phyloP scores from a whole-genome alignment of 257 asterid species.

The Ehretia macrophylla region DNA sequence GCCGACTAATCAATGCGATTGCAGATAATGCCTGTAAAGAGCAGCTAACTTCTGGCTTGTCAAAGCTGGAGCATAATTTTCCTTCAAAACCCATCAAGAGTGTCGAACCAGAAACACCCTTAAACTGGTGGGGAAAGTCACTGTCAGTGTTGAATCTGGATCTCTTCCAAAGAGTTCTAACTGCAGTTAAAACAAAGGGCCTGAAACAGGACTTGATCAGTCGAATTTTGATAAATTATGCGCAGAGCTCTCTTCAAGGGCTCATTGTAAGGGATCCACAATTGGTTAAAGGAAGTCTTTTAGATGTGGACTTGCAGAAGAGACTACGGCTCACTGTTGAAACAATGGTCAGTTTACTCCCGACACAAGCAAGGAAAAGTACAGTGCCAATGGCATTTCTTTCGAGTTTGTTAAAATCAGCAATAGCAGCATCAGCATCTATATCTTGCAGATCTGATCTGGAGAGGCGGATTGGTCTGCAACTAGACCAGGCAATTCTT shows the following conservation, averaged over 20 bases:
- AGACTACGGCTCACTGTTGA: conserved; percentile 67
- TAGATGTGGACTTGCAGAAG: conserved; percentile 56
- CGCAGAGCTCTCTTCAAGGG: conserved; percentile 70
- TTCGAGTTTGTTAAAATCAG: conserved; percentile 68
- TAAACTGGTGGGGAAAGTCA: conserved; percentile 89
- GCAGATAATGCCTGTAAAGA: conserved; percentile 84
- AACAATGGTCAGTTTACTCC: conserved; percentile 54
- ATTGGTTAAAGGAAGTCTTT: conserved; percentile 36
- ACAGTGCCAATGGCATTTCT: conserved; percentile 86
- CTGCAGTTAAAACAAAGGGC: conserved; percentile 74
- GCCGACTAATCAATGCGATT: conserved; percentile 52
- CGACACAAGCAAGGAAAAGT: conserved; percentile 78
- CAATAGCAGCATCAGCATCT: conserved; percentile 60
- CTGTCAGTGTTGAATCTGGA: conserved; percentile 60
- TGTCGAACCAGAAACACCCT: conserved; percentile 48
- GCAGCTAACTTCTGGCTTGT: conserved; percentile 78
- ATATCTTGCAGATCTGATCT: conserved; percentile 78
- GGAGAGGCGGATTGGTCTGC: conserved; percentile 83
- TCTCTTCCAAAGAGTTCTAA: conserved; percentile 64
- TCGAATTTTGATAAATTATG: conserved; percentile 68
- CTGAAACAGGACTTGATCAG: conserved; percentile 81
- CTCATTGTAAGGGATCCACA: conserved; percentile 49
- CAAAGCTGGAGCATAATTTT: conserved; percentile 68
- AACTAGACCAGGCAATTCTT: conserved; percentile 86
- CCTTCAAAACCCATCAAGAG: conserved; percentile 33